A percentile compares a stretch with the other conserved stretches of the same genome.
These are phyloP conservation scores for Salvia rosmarinus DNA, from an alignment of 257 asterid species.

Conservation along the genomic window DNA sequence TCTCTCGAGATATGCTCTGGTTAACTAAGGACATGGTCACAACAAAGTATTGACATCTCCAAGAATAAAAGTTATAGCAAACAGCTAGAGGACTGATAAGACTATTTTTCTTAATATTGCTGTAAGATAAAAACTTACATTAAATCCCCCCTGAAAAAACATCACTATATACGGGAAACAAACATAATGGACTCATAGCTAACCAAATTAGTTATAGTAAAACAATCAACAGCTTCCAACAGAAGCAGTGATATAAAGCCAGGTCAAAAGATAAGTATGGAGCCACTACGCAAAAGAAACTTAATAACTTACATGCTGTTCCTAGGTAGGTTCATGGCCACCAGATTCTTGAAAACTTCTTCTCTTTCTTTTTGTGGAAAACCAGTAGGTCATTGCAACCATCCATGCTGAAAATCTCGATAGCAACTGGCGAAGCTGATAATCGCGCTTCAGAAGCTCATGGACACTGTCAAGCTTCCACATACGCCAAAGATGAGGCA, in stretches of 20 bases:
- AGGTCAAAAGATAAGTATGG: constrained; percentile 13
- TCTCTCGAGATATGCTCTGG: background rate
- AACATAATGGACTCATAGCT: constrained; percentile 1
- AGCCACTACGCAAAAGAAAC: constrained; percentile 27
- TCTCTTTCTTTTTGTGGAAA: constrained; percentile 97
- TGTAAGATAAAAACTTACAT: background rate
- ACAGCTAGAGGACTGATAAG: background rate
- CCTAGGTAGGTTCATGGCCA: constrained; percentile 98
- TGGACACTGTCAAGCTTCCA: constrained; percentile 99
- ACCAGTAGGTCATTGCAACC: constrained; percentile 99
- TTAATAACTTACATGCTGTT: constrained; percentile 85
- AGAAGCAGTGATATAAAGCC: constrained; percentile 7
- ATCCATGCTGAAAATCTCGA: constrained; percentile 99
- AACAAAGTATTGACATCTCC: constrained; percentile 5
- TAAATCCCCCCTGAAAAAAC: background rate
- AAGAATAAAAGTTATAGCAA: background rate
- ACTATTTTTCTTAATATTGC: background rate
- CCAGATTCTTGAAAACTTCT: constrained; percentile 87
- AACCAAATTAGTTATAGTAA: constrained; percentile 1
- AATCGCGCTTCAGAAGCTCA: constrained; percentile 96
- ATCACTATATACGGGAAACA: constrained; percentile 7
- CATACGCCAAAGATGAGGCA: constrained; percentile 98
- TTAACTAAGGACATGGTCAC: background rate
- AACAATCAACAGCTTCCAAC: constrained; percentile 8
- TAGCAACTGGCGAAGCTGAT: constrained; percentile 99